Base-by-base conservation (phyloP, 768 basidiomycete species). In the Calvatia gigantea region DNA sequence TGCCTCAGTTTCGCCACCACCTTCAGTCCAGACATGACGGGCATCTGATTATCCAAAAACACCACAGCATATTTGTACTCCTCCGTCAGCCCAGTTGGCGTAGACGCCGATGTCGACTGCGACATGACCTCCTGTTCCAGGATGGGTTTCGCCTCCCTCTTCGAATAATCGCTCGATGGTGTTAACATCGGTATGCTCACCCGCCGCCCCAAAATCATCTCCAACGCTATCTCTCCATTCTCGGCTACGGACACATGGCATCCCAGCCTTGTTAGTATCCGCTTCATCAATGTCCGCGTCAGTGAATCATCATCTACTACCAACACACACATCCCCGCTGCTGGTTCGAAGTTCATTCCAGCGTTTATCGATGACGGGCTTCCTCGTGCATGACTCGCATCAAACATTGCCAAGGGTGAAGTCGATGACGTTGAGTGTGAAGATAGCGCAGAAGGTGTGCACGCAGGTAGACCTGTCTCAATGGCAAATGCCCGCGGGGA, bases 271-370 rank as follows among this genome's bases (percentile, higher is more conserved):
- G 81, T 80, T 39, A 94, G 74, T 68, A 91, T 81, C 21, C 91
- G 79, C 57, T 77, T 80, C 92, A 94, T 93, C 57, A 94, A 72
- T 48, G 80, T 84, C 48, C 92, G 80, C 49, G 93, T 94, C 51
- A 94, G 68, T 9, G 77, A 69, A 67, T 95, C 93, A 63, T 94
- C 90, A 61, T 93, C 91, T 0, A 93, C 91, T 2, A 93, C 89
- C 17, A 92, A 75, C 43, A 89, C 89, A 12, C 76, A 76, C 61
- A 91, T 65, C 6, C 77, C 79, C 4, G 47, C 54, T 7, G 52
- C 25, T 19, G 75, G 68, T 51, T 84, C 82, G 38, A 84, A 75
- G 35, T 69, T 67, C 17, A 73, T 61, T 3, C 67, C 65, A 12
- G 69, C 65, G 61, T 66, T 73, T 1, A 72, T 73, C 4, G 70